These are phyloP conservation scores for Yarrowia alimentaria DNA, from an alignment of 805 yeast species.

Conservation along the genomic window DNA sequence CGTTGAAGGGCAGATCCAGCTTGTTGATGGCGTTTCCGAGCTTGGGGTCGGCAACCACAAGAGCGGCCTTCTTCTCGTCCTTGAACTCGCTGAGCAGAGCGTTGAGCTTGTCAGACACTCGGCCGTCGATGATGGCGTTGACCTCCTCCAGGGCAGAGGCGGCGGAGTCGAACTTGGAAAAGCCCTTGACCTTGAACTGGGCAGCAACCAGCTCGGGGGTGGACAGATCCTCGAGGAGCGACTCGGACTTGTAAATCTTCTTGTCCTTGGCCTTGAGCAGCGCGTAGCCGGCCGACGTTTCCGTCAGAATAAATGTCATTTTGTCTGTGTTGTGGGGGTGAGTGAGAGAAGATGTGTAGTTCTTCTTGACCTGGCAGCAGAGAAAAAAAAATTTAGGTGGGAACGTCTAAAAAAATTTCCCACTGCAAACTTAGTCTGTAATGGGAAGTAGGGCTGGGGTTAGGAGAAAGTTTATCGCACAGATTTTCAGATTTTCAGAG, in stretches of 20 bases:
- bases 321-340: not conserved
- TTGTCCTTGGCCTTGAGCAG: constrained; percentile 95
- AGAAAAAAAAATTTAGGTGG: no score
- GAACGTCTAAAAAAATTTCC: no score
- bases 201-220: constrained; percentile 80
- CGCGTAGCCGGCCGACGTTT: constrained; percentile 99
- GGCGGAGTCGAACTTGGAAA: constrained; percentile 91
- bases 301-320: constrained; percentile 66
- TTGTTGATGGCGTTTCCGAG: constrained; percentile 95
- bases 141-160: constrained; percentile 96
- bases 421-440: no score
- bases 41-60: constrained; percentile 92
- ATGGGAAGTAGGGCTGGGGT: no score
- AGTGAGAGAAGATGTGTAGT: no score
- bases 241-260: constrained; percentile 83
- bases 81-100: constrained; percentile 52
- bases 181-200: constrained; percentile 91
- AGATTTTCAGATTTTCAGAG: no score
- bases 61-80: constrained; percentile 62
- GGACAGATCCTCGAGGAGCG: constrained; percentile 72
- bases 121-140: constrained; percentile 87
- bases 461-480: no score
- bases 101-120: constrained; percentile 81
- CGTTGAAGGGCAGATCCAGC: constrained; percentile 71
- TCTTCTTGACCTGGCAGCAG: no score